Conservation (phyloP, 2,329 filamentous ascomycete genomes). For the Trichophyton schoenleinii region DNA sequence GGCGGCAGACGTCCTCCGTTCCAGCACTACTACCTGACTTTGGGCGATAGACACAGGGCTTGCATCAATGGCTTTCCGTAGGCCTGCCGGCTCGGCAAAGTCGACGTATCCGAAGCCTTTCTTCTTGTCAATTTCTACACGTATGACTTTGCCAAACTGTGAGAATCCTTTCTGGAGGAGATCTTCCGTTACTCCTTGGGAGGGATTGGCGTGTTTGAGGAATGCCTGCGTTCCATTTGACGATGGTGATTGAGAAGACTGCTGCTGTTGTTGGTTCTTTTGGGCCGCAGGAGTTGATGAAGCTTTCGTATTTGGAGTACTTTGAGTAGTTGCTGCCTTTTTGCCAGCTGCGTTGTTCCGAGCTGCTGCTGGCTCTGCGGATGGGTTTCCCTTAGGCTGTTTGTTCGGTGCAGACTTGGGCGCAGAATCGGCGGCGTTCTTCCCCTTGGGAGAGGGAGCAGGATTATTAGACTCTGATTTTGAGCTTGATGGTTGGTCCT, state of each 20-base stretch:
- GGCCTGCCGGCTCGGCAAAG: conserved; percentile 58
- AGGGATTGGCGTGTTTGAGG: conserved; percentile 72
- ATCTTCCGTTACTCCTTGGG: conserved; percentile 79
- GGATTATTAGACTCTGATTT: conserved; percentile 5
- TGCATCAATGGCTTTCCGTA: conserved; percentile 67
- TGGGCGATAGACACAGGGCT: conserved; percentile 74
- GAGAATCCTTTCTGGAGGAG: conserved; percentile 63
- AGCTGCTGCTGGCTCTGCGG: conserved; percentile 10
- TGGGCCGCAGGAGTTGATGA: neutral
- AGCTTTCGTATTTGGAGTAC: conserved; percentile 5
- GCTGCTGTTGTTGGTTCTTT: conserved; percentile 9
- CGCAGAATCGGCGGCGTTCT: conserved; percentile 6
- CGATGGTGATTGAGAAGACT: conserved; percentile 10
- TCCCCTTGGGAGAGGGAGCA: neutral
- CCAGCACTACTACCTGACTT: conserved; percentile 74
- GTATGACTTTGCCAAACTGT: conserved; percentile 59
- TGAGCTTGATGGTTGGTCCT: neutral
- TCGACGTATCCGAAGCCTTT: conserved; percentile 93
- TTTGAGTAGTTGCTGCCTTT: conserved; percentile 14
- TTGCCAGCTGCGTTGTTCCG: conserved; percentile 8
- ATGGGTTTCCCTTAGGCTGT: conserved; percentile 5
- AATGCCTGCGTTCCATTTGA: conserved; percentile 43
- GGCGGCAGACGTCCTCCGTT: conserved; percentile 34
- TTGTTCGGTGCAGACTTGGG: conserved; percentile 8
- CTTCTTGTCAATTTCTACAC: conserved; percentile 84